phyloP scores from a whole-genome alignment of 331 rosid species.

The Arachis monticola region DNA sequence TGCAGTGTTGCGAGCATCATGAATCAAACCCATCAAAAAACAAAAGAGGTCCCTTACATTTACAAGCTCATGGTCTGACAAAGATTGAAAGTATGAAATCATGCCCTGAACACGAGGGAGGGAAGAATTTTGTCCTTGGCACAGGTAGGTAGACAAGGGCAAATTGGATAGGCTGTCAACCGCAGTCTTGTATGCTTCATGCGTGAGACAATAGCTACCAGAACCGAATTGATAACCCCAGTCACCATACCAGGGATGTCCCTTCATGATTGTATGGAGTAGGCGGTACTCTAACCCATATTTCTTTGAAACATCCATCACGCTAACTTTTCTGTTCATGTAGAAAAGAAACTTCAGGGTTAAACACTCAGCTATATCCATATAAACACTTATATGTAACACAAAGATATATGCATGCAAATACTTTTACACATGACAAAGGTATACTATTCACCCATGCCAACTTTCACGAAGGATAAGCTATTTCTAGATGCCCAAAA shows the following conservation, averaged over 20 bases:
- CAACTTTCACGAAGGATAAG: slow-evolving; percentile 22
- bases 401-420: slow-evolving; percentile 3
- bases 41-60: slow-evolving; percentile 75
- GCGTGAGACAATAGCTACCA: slow-evolving; percentile 91
- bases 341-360: slow-evolving; percentile 28
- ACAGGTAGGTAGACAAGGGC: slow-evolving; percentile 65
- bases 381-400: slow-evolving; percentile 9
- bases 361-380: slow-evolving; percentile 32
- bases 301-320: slow-evolving; percentile 98
- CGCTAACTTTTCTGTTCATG: slow-evolving; percentile 76
- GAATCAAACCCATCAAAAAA: slow-evolving; percentile 70
- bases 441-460: slow-evolving; percentile 1
- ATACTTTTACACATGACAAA: slow-evolving; percentile 20
- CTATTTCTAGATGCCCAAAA: slow-evolving; percentile 27
- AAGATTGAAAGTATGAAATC: slow-evolving; percentile 71
- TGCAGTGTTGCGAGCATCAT: slow-evolving; percentile 58
- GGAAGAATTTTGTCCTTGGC: slow-evolving; percentile 54
- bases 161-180: slow-evolving; percentile 71
- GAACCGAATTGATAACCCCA: slow-evolving; percentile 97
- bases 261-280: slow-evolving; percentile 79
- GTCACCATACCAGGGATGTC: slow-evolving; percentile 90
- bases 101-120: slow-evolving; percentile 59
- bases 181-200: slow-evolving; percentile 66
- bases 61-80: slow-evolving; percentile 65
- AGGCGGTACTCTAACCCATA: slow-evolving; percentile 88